Conservation (phyloP, 148 eudicot species). For the Hydrangea macrophylla region DNA sequence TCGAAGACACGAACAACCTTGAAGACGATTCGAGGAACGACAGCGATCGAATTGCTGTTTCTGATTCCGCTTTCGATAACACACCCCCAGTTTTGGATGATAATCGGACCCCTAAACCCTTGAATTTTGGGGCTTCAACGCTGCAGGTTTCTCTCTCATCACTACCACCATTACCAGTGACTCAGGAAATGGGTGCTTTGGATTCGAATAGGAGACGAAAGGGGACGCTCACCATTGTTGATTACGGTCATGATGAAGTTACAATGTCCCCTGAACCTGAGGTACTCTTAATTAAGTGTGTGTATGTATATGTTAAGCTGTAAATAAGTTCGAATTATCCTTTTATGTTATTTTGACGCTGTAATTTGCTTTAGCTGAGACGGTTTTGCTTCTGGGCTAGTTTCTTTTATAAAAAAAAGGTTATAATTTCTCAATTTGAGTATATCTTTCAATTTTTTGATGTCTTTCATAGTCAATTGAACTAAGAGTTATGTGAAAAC, state of each 20-base stretch:
- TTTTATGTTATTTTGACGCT: not conserved
- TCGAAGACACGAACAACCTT: not conserved
- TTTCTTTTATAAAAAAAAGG: no score
- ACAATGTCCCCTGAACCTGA: conserved; percentile 83
- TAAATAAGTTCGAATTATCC: not conserved
- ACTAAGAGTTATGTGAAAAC: no score
- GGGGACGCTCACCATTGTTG: conserved; percentile 60
- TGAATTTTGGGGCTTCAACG: conserved; percentile 31
- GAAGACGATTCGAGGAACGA: conserved; percentile 20
- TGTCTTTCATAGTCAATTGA: no score
- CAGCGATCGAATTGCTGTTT: conserved; percentile 4
- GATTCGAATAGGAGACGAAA: conserved; percentile 26
- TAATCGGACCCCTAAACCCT: conserved; percentile 26
- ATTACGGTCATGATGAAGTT: conserved; percentile 83
- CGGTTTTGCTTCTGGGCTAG: no score
- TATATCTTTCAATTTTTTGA: no score
- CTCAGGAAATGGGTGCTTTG: not conserved
- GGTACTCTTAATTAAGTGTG: conserved; percentile 31
- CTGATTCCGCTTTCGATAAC: conserved; percentile 7
- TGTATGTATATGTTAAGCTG: not conserved
- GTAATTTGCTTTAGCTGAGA: not conserved
- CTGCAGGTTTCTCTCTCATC: conserved; percentile 21
- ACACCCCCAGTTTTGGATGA: conserved; percentile 9
- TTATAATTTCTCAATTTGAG: no score
- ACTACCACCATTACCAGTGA: not conserved